Base-by-base conservation (phyloP, 768 basidiomycete species). In the Trametopsis cervina region DNA sequence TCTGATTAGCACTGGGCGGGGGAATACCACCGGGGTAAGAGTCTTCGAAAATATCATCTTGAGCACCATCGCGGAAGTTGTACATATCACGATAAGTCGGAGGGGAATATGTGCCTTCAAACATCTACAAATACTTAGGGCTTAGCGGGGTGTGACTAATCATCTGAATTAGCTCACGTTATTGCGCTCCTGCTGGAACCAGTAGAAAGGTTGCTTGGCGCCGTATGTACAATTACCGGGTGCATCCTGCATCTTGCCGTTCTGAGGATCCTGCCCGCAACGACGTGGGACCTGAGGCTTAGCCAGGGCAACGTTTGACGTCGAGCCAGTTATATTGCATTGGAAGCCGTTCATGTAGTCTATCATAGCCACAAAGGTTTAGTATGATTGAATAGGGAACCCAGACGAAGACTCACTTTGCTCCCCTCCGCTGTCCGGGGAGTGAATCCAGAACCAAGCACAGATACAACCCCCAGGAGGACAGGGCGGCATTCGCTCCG, bases 291-390 rank as follows among this genome's bases (percentile, higher is more conserved):
- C 63, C 52, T 81, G 69, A 26, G 83, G 63, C 15, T 71, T 68
- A 0, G 81, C 81, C 11, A 84, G 66, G 1, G 74, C 60, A 2
- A 75, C 72, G 23, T 55, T 70, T 2, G 80, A 80, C 0, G 73
- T 76, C 2, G 78, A 69, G 25, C 67, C 66, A 0, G 77, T 78
- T 42, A 85, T 60, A 47, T 76, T 74, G 64, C 85, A 87, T 50
- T 74, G 74, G 72, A 85, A 86, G 3, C 79, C 82, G 45, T 79
- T 86, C 83, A 85, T 85, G 62, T 84, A 86, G 57, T 78, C 79
- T 56, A 45, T 44, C n/a, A 9, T 18, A 1, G 9, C 22, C 40
- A 0, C 20, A 40, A 21, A 27, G 25, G 29, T 17, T 26, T n/a
- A 21, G 43, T 45, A 33, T 29, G 26, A 17, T 39, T 15, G 1